These are phyloP conservation scores for Skeletonema costatum DNA, from an alignment of 108 stramenopile genomes.

Conservation along the genomic window DNA sequence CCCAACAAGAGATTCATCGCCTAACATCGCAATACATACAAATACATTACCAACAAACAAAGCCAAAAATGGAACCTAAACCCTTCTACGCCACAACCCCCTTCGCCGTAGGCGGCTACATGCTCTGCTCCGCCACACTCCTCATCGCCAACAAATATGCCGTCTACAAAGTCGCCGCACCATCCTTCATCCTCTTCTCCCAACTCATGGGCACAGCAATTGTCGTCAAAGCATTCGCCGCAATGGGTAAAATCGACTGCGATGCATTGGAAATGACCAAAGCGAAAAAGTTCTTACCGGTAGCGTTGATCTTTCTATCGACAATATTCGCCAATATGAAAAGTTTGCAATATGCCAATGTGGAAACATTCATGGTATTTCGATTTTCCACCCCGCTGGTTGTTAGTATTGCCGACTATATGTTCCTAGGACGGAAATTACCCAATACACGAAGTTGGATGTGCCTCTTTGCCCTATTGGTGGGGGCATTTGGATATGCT, in stretches of 20 bases:
- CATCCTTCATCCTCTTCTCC: slow-evolving; percentile 55
- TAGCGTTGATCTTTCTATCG: slow-evolving; percentile 49
- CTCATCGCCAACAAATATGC: slow-evolving; percentile 71
- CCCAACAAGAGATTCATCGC: too few species aligned
- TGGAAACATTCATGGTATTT: slow-evolving; percentile 73
- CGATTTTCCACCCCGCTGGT: slow-evolving; percentile 62
- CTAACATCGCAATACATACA: background rate
- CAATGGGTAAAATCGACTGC: slow-evolving; percentile 45
- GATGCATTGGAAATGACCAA: slow-evolving; percentile 45
- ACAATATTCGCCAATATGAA: slow-evolving; percentile 57
- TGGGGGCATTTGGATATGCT: slow-evolving; percentile 55
- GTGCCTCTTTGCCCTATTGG: slow-evolving; percentile 41
- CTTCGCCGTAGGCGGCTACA: slow-evolving; percentile 67
- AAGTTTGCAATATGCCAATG: slow-evolving; percentile 58
- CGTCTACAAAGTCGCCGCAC: slow-evolving; percentile 56
- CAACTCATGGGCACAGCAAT: slow-evolving; percentile 53
- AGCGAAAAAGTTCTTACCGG: slow-evolving; percentile 41
- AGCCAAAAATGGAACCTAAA: slow-evolving; percentile 14
- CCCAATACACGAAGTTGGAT: slow-evolving; percentile 48
- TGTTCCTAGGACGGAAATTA: slow-evolving; percentile 58
- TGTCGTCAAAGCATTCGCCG: slow-evolving; percentile 37
- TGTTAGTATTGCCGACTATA: slow-evolving; percentile 53
- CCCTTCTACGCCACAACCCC: slow-evolving; percentile 40
- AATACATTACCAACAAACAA: background rate
- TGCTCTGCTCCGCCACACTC: slow-evolving; percentile 63